Percentiles rank a stretch among this genome's conserved stretches.
These are phyloP conservation scores for Eucalyptus tenuipes DNA, from an alignment of 345 rosid species.

Conservation along the genomic window DNA sequence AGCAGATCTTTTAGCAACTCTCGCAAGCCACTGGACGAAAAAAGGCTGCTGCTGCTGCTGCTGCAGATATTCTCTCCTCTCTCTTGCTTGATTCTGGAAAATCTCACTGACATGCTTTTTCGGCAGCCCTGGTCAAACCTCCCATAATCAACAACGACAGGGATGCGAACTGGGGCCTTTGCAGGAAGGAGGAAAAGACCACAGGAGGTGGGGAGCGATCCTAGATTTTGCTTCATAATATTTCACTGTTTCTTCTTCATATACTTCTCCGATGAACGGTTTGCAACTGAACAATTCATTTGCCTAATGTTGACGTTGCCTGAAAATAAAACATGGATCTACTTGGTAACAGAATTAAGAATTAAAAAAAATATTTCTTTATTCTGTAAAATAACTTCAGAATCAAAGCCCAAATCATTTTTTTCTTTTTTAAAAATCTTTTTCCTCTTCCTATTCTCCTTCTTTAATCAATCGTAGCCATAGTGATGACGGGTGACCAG, in stretches of 20 bases:
- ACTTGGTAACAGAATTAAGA: no score
- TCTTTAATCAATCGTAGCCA: rapidly evolving
- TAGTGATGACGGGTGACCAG: rapidly evolving
- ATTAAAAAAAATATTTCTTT: no score
- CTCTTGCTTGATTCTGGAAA: background rate
- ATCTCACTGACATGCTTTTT: background rate
- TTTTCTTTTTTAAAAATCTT: no score
- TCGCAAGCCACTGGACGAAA: background rate
- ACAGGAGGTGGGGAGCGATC: background rate
- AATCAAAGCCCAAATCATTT: rapidly evolving
- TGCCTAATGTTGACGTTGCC: background rate
- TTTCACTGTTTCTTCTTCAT: background rate
- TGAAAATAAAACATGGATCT: background rate
- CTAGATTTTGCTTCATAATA: background rate
- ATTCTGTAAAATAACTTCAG: no score
- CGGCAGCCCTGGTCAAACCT: background rate
- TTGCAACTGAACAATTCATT: background rate
- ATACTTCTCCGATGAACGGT: background rate
- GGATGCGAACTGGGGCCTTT: background rate
- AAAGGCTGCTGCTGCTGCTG: background rate
- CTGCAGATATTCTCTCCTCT: background rate
- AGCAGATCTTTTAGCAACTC: background rate
- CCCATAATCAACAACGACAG: background rate
- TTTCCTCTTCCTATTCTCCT: no score
- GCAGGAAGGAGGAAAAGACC: background rate